phyloP scores from a whole-genome alignment of 2,329 filamentous ascomycete species.

The Akanthomyces lecanii region DNA sequence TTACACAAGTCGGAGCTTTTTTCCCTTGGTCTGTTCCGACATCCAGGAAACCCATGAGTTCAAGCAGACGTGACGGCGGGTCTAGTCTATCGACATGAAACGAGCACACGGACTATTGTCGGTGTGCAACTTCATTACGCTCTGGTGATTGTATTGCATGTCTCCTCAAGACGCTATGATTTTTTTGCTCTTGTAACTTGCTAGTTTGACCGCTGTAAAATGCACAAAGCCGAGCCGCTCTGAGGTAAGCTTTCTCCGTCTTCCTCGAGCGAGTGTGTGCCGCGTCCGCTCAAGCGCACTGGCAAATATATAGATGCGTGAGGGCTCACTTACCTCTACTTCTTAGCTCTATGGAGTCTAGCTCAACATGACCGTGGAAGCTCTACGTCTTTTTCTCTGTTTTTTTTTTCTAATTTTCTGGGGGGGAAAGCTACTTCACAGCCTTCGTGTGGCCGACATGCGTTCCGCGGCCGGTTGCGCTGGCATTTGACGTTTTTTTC shows the following conservation, averaged over 20 bases:
- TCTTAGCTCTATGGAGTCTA: too few relatives aligned
- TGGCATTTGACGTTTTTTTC: too few relatives aligned
- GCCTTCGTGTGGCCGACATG: too few relatives aligned
- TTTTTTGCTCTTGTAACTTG: not conserved
- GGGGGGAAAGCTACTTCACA: too few relatives aligned
- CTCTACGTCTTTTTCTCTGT: too few relatives aligned
- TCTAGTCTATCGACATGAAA: constrained; percentile 7
- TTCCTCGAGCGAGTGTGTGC: not conserved
- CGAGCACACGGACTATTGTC: constrained; percentile 8
- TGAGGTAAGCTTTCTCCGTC: not conserved
- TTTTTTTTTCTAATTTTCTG: too few relatives aligned
- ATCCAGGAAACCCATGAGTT: not conserved
- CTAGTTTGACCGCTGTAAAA: not conserved
- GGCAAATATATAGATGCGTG: too few relatives aligned
- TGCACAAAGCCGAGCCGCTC: not conserved
- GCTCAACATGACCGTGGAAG: too few relatives aligned
- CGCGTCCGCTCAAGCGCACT: not conserved
- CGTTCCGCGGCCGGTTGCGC: too few relatives aligned
- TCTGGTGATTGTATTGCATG: not conserved
- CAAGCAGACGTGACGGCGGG: not conserved
- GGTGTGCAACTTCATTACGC: constrained; percentile 7
- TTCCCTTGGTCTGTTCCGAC: not conserved
- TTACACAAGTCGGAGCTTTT: not conserved
- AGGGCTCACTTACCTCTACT: too few relatives aligned
- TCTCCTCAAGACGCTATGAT: not conserved